Base-by-base conservation (phyloP, 2,329 filamentous ascomycete genomes). In the Chaetoscypha palmicola region DNA sequence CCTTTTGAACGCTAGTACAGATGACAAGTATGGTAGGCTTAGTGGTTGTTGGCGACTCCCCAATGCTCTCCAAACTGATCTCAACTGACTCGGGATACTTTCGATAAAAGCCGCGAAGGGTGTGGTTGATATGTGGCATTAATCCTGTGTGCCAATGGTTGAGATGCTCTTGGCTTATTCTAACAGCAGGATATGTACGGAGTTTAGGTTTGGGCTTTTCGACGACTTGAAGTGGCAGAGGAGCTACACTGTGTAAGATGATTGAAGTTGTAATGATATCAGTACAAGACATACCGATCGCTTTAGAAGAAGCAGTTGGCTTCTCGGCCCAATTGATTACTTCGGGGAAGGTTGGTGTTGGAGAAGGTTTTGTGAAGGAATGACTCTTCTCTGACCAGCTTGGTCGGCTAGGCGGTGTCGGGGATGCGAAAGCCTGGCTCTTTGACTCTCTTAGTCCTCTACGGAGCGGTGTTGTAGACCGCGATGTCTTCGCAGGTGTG, bases 61-160 rank as follows among this genome's bases (percentile, higher is more conserved):
- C 86, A 31, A 89, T 79, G 1, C 80, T 83, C 48, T 87, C 79
- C 1, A 91, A 74, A 8, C 83, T 84, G 31, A 91, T 87, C 56
- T 86, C 85, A 24, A 87, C 79, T 0, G 84, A 86, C 60, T 91
- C 86, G 0, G 80, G 75, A 38, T 86, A 75, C 54, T 85, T 85
- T 51, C 76, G 76, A 56, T 89, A 81, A 47, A 86, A 86, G 39
- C 77, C 74, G 17, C 80, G 76, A 12, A 89, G 71, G 1, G 86
- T 77, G 14, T 77, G 71, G 59, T 87, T 85, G 48, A 91, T 76
- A 48, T 86, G 80, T 1, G 82, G 81, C 68, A 87, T 85, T 45
- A 88, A 65, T 2, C 73, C 73, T 1, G 69, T 71, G 54, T 89
- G 83, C 85, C 85, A 91, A 49, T 80, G 75, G 26, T 86, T 78